Conservation (phyloP, 2,329 filamentous ascomycete genomes). For the Xylaria multiplex region DNA sequence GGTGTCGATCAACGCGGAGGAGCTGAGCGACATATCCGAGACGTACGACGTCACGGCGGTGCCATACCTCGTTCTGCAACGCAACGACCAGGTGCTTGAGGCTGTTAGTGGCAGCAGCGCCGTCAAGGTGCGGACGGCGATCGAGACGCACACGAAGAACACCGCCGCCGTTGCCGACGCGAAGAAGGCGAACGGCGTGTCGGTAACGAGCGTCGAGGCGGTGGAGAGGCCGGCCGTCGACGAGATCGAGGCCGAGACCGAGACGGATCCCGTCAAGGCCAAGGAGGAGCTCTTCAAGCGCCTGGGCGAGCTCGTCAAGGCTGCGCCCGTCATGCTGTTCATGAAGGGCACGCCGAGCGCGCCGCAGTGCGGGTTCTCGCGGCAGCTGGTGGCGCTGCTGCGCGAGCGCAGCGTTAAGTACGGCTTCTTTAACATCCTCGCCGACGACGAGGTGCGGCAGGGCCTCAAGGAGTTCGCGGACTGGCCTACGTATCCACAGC, state of each 20-base stretch:
- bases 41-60: conserved; percentile 94
- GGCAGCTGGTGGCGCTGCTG: conserved; percentile 86
- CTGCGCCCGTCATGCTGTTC: conserved; percentile 97
- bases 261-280: conserved; percentile 63
- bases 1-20: conserved; percentile 93
- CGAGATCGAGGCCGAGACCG: conserved; percentile 45
- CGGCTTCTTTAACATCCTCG: conserved; percentile 98
- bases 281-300: conserved; percentile 89
- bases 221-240: conserved; percentile 44
- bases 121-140: conserved; percentile 81
- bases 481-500: conserved; percentile 96
- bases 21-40: conserved; percentile 90
- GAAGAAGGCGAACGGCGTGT: conserved; percentile 48
- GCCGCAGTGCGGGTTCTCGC: conserved; percentile 91
- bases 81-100: conserved; percentile 79
- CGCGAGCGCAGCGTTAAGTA: conserved; percentile 93
- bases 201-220: conserved; percentile 38
- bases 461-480: conserved; percentile 97
- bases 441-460: conserved; percentile 96
- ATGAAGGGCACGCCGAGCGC: conserved; percentile 95
- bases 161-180: conserved; percentile 49
- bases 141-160: conserved; percentile 80
- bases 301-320: conserved; percentile 86
- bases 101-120: conserved; percentile 91
- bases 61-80: conserved; percentile 87